These are phyloP conservation scores for Boletus barrowsii DNA, from an alignment of 768 basidiomycete species.

Conservation along the genomic window DNA sequence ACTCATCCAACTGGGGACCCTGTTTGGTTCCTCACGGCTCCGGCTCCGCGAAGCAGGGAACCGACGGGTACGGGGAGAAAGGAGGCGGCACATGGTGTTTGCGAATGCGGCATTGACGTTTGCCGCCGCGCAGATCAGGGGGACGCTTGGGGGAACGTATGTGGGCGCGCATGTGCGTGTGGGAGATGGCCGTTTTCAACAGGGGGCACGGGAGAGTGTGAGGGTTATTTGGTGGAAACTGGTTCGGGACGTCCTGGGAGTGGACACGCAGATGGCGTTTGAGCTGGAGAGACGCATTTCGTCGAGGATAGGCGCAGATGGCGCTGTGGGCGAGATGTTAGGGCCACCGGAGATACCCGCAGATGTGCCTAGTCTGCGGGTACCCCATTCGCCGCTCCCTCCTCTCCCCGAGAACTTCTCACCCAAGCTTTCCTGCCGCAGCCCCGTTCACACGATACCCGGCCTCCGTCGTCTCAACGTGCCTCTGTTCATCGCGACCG, in stretches of 20 bases:
- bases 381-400: conserved; percentile 28
- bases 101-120: conserved; percentile 44
- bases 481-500: conserved; percentile 67
- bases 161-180: conserved; percentile 66
- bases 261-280: conserved; percentile 36
- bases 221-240: conserved; percentile 57
- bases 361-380: conserved; percentile 18
- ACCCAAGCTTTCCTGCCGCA: conserved; percentile 36
- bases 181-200: conserved; percentile 62
- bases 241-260: conserved; percentile 45
- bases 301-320: background rate
- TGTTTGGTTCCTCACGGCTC: conserved; percentile 75
- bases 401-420: conserved; percentile 17
- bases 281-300: conserved; percentile 22
- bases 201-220: conserved; percentile 39
- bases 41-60: conserved; percentile 43
- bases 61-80: conserved; percentile 39
- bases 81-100: conserved; percentile 59
- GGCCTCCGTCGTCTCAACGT: conserved; percentile 44
- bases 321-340: background rate
- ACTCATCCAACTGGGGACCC: conserved; percentile 67
- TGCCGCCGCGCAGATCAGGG: conserved; percentile 44
- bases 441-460: conserved; percentile 33
- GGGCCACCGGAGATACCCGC: conserved; percentile 20
- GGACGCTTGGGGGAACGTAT: conserved; percentile 45